Evolutionary conservation across 1,284 basidiomycete species (phyloP), one percentile per base, ranked within the genome.

Genomic region (Papiliotrema nemorosa): DNA sequence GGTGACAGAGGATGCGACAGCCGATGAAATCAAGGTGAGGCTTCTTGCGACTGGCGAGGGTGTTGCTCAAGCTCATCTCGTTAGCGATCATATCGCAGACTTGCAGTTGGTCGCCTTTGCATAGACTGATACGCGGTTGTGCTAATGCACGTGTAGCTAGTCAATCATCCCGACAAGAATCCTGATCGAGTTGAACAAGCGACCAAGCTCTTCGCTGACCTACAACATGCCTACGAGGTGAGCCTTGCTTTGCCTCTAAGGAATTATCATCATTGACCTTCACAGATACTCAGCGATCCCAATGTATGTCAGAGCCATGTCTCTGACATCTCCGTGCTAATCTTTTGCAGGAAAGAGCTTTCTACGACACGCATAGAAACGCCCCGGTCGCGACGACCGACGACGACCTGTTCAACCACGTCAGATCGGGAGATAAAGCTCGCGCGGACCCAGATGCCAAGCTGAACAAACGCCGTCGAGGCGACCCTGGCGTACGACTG

Each of bases 201-300:
- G 0, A 97, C 92, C 0, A 80, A 86, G 63, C 82, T 86, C 21
- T 99, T 99, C 71, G 86, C 91, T 12, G 78, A 83, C 40, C 76
- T 98, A 14, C 93, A 97, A 64, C 89, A 93, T 62, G 94, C 94
- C 0, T 97, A 97, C 67, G 94, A 97, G 80, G 92, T 86, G 52
- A 44, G 68, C 38, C 27, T 14, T 31, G 29, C 47, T 14, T 20
- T 44, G 20, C n/a, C 33, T 18, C 14, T 22, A 18, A 29, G 44
- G 35, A 50, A 10, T 20, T 21, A 1, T 42, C 20, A 36, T 16
- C 12, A 9, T 31, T 3, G 20, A 25, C n/a, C n/a, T n/a, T 29
- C 14, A 10, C 52, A 90, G 87, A 83, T 91, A 49, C 79, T 93
- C 34, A 90, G 87, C 62, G 92, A 96, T 69, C 89, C 92, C 49